Base-by-base conservation (phyloP, 148 eudicot genomes). In the Oxyria digyna region DNA sequence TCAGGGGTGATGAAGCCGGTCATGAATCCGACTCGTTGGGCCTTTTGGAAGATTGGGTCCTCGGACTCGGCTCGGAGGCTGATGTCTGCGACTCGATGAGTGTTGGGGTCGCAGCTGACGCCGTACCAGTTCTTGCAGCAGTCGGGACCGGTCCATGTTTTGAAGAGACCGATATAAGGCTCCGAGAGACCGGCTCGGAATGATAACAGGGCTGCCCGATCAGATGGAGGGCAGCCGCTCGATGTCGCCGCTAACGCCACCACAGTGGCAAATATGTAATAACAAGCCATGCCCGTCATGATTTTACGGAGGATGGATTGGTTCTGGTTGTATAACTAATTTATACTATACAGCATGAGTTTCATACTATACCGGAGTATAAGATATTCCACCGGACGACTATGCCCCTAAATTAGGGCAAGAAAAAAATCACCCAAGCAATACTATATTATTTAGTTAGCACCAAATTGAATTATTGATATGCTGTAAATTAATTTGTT, bases 121-220 rank as follows among this genome's bases (percentile, higher is more conserved):
- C 96, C 94, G 70, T 85, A 84, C 98, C 98, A 92, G 43, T 81
- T 76, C 32, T 76, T 75, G 77, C 96, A 93, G 59, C 98, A 93
- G 67, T 93, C 84, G 15, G 69, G 21, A 37, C 91, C 94, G n/a
- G 78, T 84, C 98, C 98, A 93, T 8, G 98, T 73, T 63, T 81
- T 79, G 85, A 93, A 93, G 0, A 93, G 83, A 68, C 96, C 93
- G 20, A 91, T 48, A 73, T 81, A 42, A 24, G 94, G 88, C 55
- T 93, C 98, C 62, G 71, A 69, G 1, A 93, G 84, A 74, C 82
- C 81, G 0, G 87, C 77, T 42, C 71, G 83, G 73, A 92, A 73
- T 43, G 88, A 76, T 0, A 92, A 69, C 26, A 93, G 78, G 3
- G 98, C 94, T 20, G 76, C 85, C 80, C 83, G 86, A 69, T 93